Base-by-base conservation (phyloP, 2,329 filamentous ascomycete species). In the Colletotrichum ledebouriae region DNA sequence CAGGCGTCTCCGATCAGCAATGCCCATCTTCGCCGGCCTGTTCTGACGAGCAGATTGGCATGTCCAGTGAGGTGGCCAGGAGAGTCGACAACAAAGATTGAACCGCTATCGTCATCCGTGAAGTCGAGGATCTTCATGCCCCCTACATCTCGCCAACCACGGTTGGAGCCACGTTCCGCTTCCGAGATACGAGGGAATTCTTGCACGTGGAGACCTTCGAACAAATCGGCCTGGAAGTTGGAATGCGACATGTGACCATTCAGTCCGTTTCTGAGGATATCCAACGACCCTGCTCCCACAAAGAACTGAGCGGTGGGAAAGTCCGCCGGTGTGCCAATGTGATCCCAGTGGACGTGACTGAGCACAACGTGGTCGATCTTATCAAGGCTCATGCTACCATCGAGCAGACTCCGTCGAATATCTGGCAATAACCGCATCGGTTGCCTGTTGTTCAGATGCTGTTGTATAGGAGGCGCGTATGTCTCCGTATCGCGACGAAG, bases 1-100 rank as follows among this genome's bases (percentile, higher is more conserved):
- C 55, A 57, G 10, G 49, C 29, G 41, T 60, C 49, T n/a, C 56
- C 49, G 13, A 42, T 20, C 25, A 52, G 49, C 13, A 33, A 34
- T n/a, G 57, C 49, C 20, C 42, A 49, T 4, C 12, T 7, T 0
- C 10, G 11, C 3, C 15, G 13, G 3, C 17, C n/a, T 11, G 58
- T 25, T 2, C 52, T n/a, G 5, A 15, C 13, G 15, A 53, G 17
- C 42, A 52, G 10, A n/a, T 50, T 53, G 7, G 37, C 41, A 15
- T 49, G 56, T 13, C 57, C 62, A 25, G 44, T 29, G 1, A 59
- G 20, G 13, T 52, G 42, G 2, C 44, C 37, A 15, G 59, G 50
- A 49, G 22, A 46, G 22, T 20, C 46, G 17, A 41, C 7, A 7
- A 56, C 12, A 11, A 41, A 49, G 6, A 49, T 12, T 5, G 22